Conservation (phyloP, 768 basidiomycete genomes). For the Kwoniella dendrophila region DNA sequence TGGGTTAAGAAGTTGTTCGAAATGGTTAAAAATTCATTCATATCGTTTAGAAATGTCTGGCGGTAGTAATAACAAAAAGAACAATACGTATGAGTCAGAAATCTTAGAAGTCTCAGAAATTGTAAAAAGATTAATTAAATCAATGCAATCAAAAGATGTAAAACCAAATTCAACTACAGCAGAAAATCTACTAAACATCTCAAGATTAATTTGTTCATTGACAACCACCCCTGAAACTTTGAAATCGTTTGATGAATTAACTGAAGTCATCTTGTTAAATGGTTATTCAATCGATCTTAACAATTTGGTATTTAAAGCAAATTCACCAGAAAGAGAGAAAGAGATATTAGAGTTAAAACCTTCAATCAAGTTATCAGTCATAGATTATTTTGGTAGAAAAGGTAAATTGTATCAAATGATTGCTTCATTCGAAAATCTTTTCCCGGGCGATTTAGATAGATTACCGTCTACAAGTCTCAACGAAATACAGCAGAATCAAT, state of each 20-base stretch:
- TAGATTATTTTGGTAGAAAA: conserved; percentile 18
- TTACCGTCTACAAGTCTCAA: background rate
- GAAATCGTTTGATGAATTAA: conserved; percentile 15
- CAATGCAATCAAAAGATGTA: conserved; percentile 20
- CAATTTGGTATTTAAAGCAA: background rate
- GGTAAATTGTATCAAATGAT: conserved; percentile 16
- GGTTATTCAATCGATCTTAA: conserved; percentile 15
- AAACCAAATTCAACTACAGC: conserved; percentile 16
- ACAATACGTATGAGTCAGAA: conserved; percentile 5
- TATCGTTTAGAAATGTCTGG: conserved; percentile 8
- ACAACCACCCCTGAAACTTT: background rate
- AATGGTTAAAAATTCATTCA: conserved; percentile 17
- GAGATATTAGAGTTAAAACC: conserved; percentile 5
- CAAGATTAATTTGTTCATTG: conserved; percentile 7
- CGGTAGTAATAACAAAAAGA: background rate
- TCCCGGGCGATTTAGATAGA: conserved; percentile 12
- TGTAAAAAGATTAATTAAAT: conserved; percentile 2
- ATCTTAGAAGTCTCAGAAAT: conserved; percentile 9
- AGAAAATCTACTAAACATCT: conserved; percentile 17
- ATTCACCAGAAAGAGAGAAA: too few species aligned
- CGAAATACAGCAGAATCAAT: background rate
- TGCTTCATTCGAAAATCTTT: conserved; percentile 13
- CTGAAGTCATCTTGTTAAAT: conserved; percentile 15
- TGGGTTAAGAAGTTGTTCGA: conserved; percentile 15
- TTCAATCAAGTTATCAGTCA: conserved; percentile 8